Evolutionary conservation across 1,284 basidiomycete species (phyloP), one percentile per base, ranked within the genome.

Genomic region (Ganoderma resinaceum): DNA sequence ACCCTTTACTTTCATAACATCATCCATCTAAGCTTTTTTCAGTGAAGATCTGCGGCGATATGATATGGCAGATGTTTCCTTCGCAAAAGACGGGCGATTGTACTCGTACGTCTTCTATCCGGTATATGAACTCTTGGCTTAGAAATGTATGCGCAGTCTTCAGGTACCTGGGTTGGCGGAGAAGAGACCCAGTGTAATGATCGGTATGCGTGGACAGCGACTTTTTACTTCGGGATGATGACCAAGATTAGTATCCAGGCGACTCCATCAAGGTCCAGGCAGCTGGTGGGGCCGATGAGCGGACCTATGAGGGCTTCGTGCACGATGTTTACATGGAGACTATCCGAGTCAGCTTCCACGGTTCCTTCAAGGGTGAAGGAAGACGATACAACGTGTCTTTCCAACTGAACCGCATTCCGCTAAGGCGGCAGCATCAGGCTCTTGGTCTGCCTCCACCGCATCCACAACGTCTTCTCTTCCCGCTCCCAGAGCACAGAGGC

Each of bases 81-180:
- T 90, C 61, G 75, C 65, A 0, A 77, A 70, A 35, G 76, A 83
- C 35, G 73, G 72, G 0, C 66, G 64, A 0, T 83, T 81, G 65
- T 86, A 86, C 72, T 83, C 81, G 88, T 89, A 67, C 69, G 86
- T 77, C 35, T 23, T 64, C 26, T 62, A 31, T 46, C 60, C 35
- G 8, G 1, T 38, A 55, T 43, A 3, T 23, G 14, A 16, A 29
- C 6, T 14, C 31, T 16, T 33, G 2, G 16, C 33, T 23, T 42
- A 20, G 2, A 7, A 40, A 2, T 3, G 3, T 38, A 5, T 40
- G 9, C 3, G 42, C 53, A 91, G 89, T 68, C 80, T 91, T 9
- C 67, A 75, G 2, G 89, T 91, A 4, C 88, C 87, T 7, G 90
- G 89, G 0, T 78, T 92, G 1, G 87, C 90, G 0, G 90, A 91